These are phyloP conservation scores for Colletotrichum australisinense DNA, from an alignment of 2,329 filamentous ascomycete species.

Conservation along the genomic window DNA sequence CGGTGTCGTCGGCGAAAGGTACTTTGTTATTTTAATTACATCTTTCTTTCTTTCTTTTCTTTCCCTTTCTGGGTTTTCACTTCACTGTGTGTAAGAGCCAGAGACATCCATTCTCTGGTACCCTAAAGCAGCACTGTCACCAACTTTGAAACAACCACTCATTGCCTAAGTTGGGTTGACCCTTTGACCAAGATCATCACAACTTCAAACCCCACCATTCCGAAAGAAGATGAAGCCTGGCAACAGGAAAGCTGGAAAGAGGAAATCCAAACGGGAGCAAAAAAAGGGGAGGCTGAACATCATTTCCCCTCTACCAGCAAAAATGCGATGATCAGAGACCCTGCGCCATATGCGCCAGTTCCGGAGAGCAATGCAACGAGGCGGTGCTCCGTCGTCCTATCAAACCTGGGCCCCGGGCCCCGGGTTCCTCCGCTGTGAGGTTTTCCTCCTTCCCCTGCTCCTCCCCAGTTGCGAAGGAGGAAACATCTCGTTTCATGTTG, in stretches of 20 bases:
- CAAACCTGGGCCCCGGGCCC: background rate
- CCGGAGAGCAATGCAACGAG: slow-evolving; percentile 37
- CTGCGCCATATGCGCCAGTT: slow-evolving; percentile 40
- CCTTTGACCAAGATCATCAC: background rate
- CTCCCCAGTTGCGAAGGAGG: background rate
- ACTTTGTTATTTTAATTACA: too few relatives aligned
- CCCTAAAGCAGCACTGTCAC: background rate
- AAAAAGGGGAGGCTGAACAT: background rate
- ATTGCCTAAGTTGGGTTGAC: background rate
- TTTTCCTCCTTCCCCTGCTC: background rate
- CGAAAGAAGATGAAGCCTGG: background rate
- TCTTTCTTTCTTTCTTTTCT: too few relatives aligned
- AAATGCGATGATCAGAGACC: slow-evolving; percentile 39
- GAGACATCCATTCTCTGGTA: background rate
- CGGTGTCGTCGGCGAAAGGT: slow-evolving; percentile 40
- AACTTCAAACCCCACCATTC: background rate
- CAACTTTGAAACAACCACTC: slow-evolving; percentile 8
- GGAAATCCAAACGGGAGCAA: background rate
- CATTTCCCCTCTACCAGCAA: slow-evolving; percentile 7
- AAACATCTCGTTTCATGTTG: slow-evolving; percentile 8
- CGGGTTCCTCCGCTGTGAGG: background rate
- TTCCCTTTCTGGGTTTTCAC: too few relatives aligned
- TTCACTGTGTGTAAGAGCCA: background rate
- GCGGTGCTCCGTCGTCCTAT: background rate
- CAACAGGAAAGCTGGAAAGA: too few relatives aligned